Evolutionary conservation across 257 asterid species (phyloP).

Genomic region (Solanum bukasovii): DNA sequence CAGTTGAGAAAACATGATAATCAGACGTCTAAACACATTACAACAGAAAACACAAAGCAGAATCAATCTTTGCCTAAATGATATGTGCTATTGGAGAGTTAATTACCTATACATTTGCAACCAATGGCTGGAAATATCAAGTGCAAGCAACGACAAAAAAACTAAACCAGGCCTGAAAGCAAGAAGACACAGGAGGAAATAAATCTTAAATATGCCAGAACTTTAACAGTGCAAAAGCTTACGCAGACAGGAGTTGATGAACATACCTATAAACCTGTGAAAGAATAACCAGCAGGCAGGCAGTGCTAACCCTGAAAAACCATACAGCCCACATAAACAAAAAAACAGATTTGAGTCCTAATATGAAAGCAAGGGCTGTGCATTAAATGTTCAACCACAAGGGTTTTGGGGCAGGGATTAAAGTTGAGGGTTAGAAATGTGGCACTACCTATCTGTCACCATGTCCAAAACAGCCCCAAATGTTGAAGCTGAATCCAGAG

Average conservation of each 20-base stretch:
- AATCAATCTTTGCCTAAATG: neutral
- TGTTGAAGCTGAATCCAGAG: constrained; percentile 66
- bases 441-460: constrained; percentile 67
- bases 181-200: neutral
- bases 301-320: constrained; percentile 81
- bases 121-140: constrained; percentile 97
- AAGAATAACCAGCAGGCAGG: constrained; percentile 86
- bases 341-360: constrained; percentile 1
- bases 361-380: neutral
- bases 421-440: neutral
- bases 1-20: neutral
- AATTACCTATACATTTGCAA: constrained; percentile 94
- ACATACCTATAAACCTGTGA: constrained; percentile 91
- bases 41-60: neutral
- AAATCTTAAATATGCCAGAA: neutral
- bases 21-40: neutral
- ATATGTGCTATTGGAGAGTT: neutral
- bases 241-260: neutral
- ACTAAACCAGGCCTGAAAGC: constrained; percentile 70
- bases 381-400: neutral
- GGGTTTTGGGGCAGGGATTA: neutral
- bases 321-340: constrained; percentile 6
- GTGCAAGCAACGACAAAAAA: constrained; percentile 80
- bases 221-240: neutral
- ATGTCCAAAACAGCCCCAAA: constrained; percentile 97